Percentiles rank a stretch among this genome's conserved stretches.
These are phyloP conservation scores for Cutaneotrichosporon sp. DNA, from an alignment of 1,284 basidiomycete species.

Conservation along the genomic window DNA sequence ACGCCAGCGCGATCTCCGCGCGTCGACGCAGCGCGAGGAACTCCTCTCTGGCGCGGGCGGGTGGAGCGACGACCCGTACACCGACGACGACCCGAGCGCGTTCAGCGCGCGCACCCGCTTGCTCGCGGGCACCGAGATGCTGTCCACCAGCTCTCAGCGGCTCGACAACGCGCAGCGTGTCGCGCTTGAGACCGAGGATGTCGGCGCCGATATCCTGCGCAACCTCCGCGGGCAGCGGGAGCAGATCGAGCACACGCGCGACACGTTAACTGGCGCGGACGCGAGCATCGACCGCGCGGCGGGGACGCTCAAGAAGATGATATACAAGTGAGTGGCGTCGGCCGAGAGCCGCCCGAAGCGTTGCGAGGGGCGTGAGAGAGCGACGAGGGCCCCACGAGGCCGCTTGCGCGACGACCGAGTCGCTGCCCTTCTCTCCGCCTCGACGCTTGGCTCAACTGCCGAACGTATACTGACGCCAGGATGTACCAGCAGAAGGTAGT, in stretches of 20 bases:
- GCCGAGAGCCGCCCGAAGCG: neutral
- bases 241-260: constrained; percentile 90
- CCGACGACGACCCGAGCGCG: constrained; percentile 50
- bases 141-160: constrained; percentile 77
- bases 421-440: too few species aligned
- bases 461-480: constrained; percentile 27
- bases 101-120: constrained; percentile 67
- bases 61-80: constrained; percentile 71
- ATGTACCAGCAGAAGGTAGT: constrained; percentile 56
- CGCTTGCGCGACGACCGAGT: too few species aligned
- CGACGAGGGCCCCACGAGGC: neutral
- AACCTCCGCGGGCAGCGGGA: constrained; percentile 87
- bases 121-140: constrained; percentile 68
- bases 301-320: constrained; percentile 63
- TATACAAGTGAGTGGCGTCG: constrained; percentile 56
- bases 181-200: constrained; percentile 93
- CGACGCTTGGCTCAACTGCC: neutral
- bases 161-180: constrained; percentile 88
- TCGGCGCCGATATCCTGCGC: constrained; percentile 88
- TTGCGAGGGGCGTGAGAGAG: neutral
- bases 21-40: constrained; percentile 54
- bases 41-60: constrained; percentile 60
- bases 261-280: constrained; percentile 62
- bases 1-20: constrained; percentile 54
- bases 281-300: constrained; percentile 61